phyloP scores from a whole-genome alignment of 139 green algal species.

The Ostreobium quekettii region DNA sequence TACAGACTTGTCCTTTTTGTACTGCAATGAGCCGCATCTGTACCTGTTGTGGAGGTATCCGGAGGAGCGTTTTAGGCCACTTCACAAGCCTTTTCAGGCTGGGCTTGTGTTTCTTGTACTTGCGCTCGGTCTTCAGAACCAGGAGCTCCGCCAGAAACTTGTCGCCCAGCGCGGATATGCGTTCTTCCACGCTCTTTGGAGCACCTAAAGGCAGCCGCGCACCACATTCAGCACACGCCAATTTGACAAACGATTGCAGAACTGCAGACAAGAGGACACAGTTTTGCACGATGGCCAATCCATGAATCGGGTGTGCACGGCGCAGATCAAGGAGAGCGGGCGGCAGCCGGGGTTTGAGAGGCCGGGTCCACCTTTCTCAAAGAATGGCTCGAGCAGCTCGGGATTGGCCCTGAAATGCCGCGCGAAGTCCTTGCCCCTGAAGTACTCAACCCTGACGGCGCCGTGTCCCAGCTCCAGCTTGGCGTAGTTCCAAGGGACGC shows the following conservation, averaged over 20 bases:
- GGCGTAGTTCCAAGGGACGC: neutral
- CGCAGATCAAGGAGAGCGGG: no score
- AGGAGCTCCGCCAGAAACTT: conserved; percentile 38
- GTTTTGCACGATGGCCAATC: no score
- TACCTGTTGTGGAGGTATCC: conserved; percentile 4
- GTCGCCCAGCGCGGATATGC: conserved; percentile 23
- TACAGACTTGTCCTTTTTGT: no score
- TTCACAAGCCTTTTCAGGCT: conserved; percentile 56
- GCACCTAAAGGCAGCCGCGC: conserved; percentile 1
- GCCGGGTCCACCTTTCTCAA: no score
- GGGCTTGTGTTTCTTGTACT: conserved; percentile 63
- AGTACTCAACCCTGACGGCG: conserved; percentile 35
- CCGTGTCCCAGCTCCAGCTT: conserved; percentile 8
- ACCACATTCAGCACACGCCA: neutral
- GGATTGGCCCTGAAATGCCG: conserved; percentile 24
- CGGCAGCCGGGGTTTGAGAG: no score
- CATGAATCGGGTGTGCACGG: no score
- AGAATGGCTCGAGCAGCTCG: conserved; percentile 22
- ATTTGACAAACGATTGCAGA: conserved; percentile 10
- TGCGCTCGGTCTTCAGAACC: conserved; percentile 35
- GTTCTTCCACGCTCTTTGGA: conserved; percentile 22
- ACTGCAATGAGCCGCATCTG: no score
- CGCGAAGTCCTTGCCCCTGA: conserved; percentile 43
- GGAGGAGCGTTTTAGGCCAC: conserved; percentile 50
- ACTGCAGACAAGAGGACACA: neutral